A percentile compares a stretch with the other conserved stretches of the same genome.
phyloP scores from a whole-genome alignment of 108 stramenopile species.

The Cylindrotheca fusiformis region DNA sequence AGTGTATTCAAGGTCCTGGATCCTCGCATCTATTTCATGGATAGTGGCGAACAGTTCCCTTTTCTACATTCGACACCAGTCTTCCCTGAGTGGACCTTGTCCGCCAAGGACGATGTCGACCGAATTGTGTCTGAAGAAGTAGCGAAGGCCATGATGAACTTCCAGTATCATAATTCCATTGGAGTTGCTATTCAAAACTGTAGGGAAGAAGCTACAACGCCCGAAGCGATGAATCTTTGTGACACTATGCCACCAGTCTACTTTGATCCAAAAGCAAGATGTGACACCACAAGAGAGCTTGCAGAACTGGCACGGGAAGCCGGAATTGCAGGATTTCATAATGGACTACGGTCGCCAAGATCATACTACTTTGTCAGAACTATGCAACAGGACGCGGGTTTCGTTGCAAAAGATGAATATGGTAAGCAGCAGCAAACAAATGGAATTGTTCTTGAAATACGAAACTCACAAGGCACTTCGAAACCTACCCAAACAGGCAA shows the following conservation, averaged over 20 bases:
- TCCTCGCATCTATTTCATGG: constrained; percentile 19
- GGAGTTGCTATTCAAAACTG: constrained; percentile 4
- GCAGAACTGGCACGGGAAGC: not conserved
- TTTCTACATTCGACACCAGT: constrained; percentile 28
- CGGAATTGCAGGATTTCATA: constrained; percentile 4
- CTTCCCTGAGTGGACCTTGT: constrained; percentile 40
- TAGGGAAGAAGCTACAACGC: not conserved
- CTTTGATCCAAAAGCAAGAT: not conserved
- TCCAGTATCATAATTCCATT: constrained; percentile 11
- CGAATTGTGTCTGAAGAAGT: constrained; percentile 23
- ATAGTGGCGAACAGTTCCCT: constrained; percentile 28
- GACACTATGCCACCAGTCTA: not conserved
- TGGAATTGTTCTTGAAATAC: not conserved
- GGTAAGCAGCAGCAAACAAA: not conserved
- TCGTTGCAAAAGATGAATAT: constrained; percentile 12
- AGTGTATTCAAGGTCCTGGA: constrained; percentile 24
- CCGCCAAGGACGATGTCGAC: constrained; percentile 20
- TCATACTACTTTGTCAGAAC: constrained; percentile 29
- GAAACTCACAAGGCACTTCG: too few relatives aligned
- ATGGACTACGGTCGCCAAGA: constrained; percentile 22
- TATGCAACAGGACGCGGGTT: constrained; percentile 30
- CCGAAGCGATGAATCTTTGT: not conserved
- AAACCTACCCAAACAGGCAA: not conserved
- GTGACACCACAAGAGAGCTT: constrained; percentile 12
- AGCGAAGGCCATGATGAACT: constrained; percentile 16